Conservation (phyloP, 768 basidiomycete species). For the Zangia roseola region DNA sequence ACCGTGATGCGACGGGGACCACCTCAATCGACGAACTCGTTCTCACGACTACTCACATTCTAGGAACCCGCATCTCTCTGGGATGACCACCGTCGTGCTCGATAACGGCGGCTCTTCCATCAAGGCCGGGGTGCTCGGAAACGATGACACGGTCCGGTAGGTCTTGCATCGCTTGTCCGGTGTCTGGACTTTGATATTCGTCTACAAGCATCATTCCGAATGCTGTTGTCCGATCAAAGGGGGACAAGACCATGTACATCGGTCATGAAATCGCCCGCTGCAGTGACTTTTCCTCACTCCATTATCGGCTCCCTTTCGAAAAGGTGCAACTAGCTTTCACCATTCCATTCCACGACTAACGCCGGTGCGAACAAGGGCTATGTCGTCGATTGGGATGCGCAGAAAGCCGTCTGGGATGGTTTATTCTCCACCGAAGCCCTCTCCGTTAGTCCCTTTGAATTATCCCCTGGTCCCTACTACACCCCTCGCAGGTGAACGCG, state of each 20-base stretch:
- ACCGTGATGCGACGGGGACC: constrained; percentile 1
- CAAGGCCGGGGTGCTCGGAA: constrained; percentile 62
- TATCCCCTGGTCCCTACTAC: constrained; percentile 8
- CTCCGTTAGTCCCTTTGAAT: constrained; percentile 51
- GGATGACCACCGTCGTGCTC: constrained; percentile 55
- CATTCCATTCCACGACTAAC: constrained; percentile 4
- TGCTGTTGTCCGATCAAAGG: constrained; percentile 81
- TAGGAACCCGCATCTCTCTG: too few relatives aligned
- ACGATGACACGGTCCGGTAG: constrained; percentile 28
- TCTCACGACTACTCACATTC: constrained; percentile 11
- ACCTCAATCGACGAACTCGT: background rate
- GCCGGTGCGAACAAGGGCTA: constrained; percentile 62
- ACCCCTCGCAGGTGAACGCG: constrained; percentile 60
- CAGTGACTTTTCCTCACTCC: constrained; percentile 75
- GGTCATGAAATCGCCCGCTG: constrained; percentile 83
- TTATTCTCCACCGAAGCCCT: constrained; percentile 74
- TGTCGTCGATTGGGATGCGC: constrained; percentile 91
- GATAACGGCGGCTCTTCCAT: constrained; percentile 88
- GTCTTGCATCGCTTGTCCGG: constrained; percentile 7
- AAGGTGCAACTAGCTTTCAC: constrained; percentile 48
- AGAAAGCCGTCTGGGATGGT: constrained; percentile 94
- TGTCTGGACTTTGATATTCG: background rate
- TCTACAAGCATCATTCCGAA: constrained; percentile 67
- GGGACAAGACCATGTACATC: constrained; percentile 78
- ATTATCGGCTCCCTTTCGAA: constrained; percentile 85